Evolutionary conservation across 2,329 filamentous ascomycete species (phyloP).

Genomic region (Clonostachys solani): DNA sequence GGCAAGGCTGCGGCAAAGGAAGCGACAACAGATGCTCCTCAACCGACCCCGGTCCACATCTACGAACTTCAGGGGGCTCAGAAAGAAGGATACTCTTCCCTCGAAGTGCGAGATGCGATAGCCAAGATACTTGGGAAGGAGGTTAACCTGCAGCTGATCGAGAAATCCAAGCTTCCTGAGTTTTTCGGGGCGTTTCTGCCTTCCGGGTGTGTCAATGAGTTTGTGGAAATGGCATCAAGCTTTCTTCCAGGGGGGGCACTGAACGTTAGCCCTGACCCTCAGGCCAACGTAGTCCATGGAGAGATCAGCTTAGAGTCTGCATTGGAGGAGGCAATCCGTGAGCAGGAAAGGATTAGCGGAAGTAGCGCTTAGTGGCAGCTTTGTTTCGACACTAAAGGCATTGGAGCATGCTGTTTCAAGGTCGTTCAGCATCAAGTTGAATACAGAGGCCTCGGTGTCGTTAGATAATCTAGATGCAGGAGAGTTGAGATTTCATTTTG

Average conservation of each 20-base stretch:
- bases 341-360: too few relatives aligned
- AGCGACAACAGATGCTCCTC: not conserved
- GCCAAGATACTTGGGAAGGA: slow-evolving; percentile 14
- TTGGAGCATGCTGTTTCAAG: too few relatives aligned
- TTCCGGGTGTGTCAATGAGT: slow-evolving; percentile 11
- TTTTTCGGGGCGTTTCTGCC: slow-evolving; percentile 15
- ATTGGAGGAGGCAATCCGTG: not conserved
- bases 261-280: not conserved
- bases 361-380: too few relatives aligned
- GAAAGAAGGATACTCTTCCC: slow-evolving; percentile 13
- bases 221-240: slow-evolving; percentile 21
- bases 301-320: not conserved
- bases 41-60: slow-evolving; percentile 8
- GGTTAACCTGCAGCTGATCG: slow-evolving; percentile 18
- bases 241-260: slow-evolving; percentile 18
- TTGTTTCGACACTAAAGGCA: too few relatives aligned
- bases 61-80: slow-evolving; percentile 23
- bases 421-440: too few relatives aligned
- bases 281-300: not conserved
- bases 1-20: slow-evolving; percentile 7
- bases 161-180: slow-evolving; percentile 8
- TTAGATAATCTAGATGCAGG: too few relatives aligned
- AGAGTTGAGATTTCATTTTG: too few relatives aligned
- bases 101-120: slow-evolving; percentile 20
- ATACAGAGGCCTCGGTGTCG: too few relatives aligned